These are phyloP conservation scores for Carallia brachiata DNA, from an alignment of 345 rosid genomes.

Conservation along the genomic window DNA sequence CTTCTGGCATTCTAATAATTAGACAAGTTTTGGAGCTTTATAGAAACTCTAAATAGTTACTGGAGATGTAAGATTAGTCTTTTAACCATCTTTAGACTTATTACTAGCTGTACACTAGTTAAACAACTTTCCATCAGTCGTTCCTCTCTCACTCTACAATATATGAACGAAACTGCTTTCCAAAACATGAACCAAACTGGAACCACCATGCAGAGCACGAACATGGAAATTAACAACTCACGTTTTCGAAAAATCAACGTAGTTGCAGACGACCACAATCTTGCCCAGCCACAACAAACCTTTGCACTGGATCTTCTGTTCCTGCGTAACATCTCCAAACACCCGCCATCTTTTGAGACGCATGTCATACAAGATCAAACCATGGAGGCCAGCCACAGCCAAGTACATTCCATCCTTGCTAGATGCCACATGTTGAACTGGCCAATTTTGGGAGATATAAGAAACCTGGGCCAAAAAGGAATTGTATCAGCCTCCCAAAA, in stretches of 20 bases:
- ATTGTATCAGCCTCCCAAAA: slow-evolving; percentile 27
- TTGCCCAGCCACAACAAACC: slow-evolving; percentile 95
- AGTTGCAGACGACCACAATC: slow-evolving; percentile 94
- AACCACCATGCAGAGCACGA: slow-evolving; percentile 5
- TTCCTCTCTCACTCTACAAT: not conserved
- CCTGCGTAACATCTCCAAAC: slow-evolving; percentile 95
- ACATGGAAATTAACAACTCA: slow-evolving; percentile 39
- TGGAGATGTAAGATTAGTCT: too few relatives aligned
- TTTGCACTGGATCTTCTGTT: slow-evolving; percentile 90
- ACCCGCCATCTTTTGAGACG: slow-evolving; percentile 85
- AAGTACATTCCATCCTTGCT: slow-evolving; percentile 95
- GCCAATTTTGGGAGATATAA: slow-evolving; percentile 94
- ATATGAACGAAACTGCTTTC: not conserved
- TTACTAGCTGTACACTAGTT: too few relatives aligned
- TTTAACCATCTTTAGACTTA: too few relatives aligned
- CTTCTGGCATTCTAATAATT: too few relatives aligned
- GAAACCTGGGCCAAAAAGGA: slow-evolving; percentile 60
- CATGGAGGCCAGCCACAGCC: slow-evolving; percentile 95
- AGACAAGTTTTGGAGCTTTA: too few relatives aligned
- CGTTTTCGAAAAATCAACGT: slow-evolving; percentile 66
- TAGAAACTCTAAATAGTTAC: too few relatives aligned
- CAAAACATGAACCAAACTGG: slow-evolving; percentile 8
- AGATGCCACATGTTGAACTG: slow-evolving; percentile 98
- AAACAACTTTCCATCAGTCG: too few relatives aligned
- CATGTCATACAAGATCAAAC: slow-evolving; percentile 83